These are phyloP conservation scores for Colletotrichum sp. DNA, from an alignment of 2,329 filamentous ascomycete genomes.

Conservation along the genomic window DNA sequence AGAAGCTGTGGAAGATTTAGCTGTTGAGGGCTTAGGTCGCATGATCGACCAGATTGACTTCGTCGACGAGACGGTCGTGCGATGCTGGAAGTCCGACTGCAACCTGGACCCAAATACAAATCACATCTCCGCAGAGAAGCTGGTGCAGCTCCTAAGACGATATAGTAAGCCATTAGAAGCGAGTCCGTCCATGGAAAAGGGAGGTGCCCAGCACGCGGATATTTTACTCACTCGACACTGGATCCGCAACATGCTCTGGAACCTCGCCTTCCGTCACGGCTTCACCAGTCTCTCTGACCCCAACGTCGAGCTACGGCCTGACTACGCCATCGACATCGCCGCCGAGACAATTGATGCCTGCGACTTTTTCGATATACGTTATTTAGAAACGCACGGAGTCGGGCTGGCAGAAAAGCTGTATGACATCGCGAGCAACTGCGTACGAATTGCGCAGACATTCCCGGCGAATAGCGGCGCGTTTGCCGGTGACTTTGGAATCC, in stretches of 20 bases:
- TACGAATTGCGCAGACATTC: background rate
- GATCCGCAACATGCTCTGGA: background rate
- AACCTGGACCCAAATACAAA: background rate
- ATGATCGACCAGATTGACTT: background rate
- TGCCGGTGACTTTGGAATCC: background rate
- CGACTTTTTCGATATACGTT: background rate
- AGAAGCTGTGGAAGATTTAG: background rate
- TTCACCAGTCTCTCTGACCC: background rate
- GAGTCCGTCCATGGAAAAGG: background rate
- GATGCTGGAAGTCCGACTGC: background rate
- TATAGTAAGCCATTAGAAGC: background rate
- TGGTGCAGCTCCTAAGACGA: background rate
- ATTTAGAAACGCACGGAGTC: background rate
- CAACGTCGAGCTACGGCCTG: background rate
- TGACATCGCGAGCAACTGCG: background rate
- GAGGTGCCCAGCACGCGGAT: background rate
- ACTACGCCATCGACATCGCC: background rate
- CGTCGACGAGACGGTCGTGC: background rate
- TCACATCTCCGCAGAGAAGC: background rate
- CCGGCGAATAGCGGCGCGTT: background rate
- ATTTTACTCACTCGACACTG: background rate
- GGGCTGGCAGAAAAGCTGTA: background rate
- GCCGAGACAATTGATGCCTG: background rate
- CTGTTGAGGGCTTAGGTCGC: background rate
- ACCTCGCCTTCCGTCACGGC: background rate